phyloP scores from a whole-genome alignment of 768 basidiomycete genomes.

The Agrocybe chaxingu region DNA sequence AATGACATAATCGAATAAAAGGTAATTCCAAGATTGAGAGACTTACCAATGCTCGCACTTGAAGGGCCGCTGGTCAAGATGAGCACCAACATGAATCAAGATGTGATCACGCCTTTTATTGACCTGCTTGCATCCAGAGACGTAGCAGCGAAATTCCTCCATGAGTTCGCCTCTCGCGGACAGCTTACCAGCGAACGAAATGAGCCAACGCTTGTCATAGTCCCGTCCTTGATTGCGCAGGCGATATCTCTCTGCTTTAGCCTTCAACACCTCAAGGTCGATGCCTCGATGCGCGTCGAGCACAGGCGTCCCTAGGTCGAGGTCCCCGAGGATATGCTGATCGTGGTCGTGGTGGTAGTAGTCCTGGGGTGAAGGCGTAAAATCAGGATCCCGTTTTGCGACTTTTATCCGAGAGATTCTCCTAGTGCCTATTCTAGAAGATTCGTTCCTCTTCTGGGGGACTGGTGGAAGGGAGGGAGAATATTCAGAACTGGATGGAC shows the following conservation, averaged over 20 bases:
- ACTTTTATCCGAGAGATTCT: slow-evolving; percentile 12
- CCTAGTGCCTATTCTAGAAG: slow-evolving; percentile 19
- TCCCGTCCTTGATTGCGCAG: slow-evolving; percentile 50
- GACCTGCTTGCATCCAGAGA: slow-evolving; percentile 59
- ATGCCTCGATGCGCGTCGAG: slow-evolving; percentile 66
- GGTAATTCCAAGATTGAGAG: neutral
- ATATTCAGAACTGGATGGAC: slow-evolving; percentile 27
- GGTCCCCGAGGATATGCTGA: slow-evolving; percentile 10
- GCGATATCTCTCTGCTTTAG: slow-evolving; percentile 53
- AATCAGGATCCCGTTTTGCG: slow-evolving; percentile 7
- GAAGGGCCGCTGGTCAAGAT: slow-evolving; percentile 67
- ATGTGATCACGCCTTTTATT: slow-evolving; percentile 78
- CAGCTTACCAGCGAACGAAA: slow-evolving; percentile 65
- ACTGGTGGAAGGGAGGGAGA: slow-evolving; percentile 17
- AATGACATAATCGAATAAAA: slow-evolving; percentile 2
- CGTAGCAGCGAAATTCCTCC: slow-evolving; percentile 65
- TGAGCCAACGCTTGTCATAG: slow-evolving; percentile 65
- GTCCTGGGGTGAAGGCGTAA: neutral
- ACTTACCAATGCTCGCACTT: slow-evolving; percentile 62
- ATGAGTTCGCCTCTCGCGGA: slow-evolving; percentile 54
- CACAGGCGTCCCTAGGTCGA: slow-evolving; percentile 49
- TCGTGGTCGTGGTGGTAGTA: slow-evolving; percentile 13
- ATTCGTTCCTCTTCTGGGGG: slow-evolving; percentile 13
- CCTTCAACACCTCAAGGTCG: slow-evolving; percentile 47
- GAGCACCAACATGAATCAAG: slow-evolving; percentile 68